Base-by-base conservation (phyloP, 2,329 filamentous ascomycete species). In the Microdochium paspali region DNA sequence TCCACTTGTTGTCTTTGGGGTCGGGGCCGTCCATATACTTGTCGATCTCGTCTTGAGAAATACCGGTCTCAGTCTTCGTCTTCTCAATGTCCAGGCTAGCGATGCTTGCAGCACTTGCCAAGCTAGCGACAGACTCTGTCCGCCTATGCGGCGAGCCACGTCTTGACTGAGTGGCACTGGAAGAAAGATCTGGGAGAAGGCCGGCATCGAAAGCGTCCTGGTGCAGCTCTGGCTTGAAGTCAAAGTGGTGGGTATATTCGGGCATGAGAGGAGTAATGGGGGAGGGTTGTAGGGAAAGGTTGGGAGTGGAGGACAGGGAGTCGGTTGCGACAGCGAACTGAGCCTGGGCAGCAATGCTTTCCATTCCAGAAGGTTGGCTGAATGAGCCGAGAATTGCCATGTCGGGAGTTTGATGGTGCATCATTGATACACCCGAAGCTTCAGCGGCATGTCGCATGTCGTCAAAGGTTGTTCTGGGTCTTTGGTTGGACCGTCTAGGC, bases 21-120 rank as follows among this genome's bases (percentile, higher is more conserved):
- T 88, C 85, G 0, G 86, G 86, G 1, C 84, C 85, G 44, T 77
- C 74, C 56, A 91, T 91, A 65, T 76, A 88, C 45, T 79, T 76
- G 4, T 82, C 77, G 55, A 91, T 90, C 55, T 97, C 89, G 56
- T 96, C 90, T 40, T 85, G 71, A 1, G 86, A 90, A 48, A 97
- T 84, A 24, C 91, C 91, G 1, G 91, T 96, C 54, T 90, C 83
- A 47, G 76, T 82, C 60, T 79, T 79, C 24, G 78, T 76, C 58
- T 82, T 78, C 52, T 83, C 80, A 31, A 83, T 78, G 58, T 82
- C 80, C 65, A 82, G 78, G 58, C 72, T 74, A 10, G 76, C 73
- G 48, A 80, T 80, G 61, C 76, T 80, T 18, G 77, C 76, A 1
- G 76, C 77, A 51, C 76, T 80, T 26, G 68, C 72, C 24, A 77